Percentiles rank a stretch among this genome's conserved stretches.
Conservation (phyloP, 2,329 filamentous ascomycete genomes). For the Moelleriella libera region DNA sequence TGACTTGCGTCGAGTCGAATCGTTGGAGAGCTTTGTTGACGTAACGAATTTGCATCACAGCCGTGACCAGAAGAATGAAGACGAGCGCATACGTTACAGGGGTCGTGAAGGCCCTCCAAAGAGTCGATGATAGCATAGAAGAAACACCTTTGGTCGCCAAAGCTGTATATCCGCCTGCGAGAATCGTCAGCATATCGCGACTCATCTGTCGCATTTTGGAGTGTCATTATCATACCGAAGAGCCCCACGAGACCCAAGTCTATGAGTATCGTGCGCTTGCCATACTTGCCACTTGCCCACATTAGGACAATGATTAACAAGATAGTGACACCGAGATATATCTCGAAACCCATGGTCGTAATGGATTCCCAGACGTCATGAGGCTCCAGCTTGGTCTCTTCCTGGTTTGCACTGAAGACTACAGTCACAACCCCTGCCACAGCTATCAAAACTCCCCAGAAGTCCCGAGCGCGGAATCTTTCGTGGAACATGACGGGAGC, state of each 20-base stretch:
- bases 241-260: conserved; percentile 86
- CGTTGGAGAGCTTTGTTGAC: conserved; percentile 77
- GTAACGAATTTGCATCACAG: conserved; percentile 94
- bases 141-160: conserved; percentile 93
- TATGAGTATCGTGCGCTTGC: conserved; percentile 75
- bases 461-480: conserved; percentile 69
- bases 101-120: conserved; percentile 80
- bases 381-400: conserved; percentile 82
- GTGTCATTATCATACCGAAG: conserved; percentile 50
- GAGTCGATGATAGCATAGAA: conserved; percentile 80
- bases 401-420: conserved; percentile 76
- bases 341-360: conserved; percentile 75
- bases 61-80: conserved; percentile 65
- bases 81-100: conserved; percentile 84
- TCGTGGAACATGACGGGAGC: conserved; percentile 91
- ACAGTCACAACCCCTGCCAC: conserved; percentile 82
- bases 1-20: conserved; percentile 95
- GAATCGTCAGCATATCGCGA: background rate
- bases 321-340: conserved; percentile 70
- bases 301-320: conserved; percentile 62
- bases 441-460: conserved; percentile 76
- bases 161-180: conserved; percentile 79
- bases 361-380: conserved; percentile 85
- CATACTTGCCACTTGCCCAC: conserved; percentile 71
- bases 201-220: background rate